Conservation (phyloP, 805 yeast species). For the Saturnispora sanitii region DNA sequence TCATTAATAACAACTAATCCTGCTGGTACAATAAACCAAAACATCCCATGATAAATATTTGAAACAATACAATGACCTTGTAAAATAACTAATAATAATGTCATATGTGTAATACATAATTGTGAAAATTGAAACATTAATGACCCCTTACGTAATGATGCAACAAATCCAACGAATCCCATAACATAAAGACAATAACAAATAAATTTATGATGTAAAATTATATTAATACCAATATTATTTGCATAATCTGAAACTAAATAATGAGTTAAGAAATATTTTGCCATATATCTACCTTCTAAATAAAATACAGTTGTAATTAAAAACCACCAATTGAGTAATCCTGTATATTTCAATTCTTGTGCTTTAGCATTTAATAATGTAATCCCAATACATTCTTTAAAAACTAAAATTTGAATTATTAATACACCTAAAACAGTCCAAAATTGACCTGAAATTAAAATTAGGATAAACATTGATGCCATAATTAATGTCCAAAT, state of each 20-base stretch:
- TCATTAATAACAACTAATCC: constrained; percentile 89
- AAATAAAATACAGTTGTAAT: constrained; percentile 80
- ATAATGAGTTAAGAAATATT: constrained; percentile 31
- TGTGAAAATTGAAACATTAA: constrained; percentile 91
- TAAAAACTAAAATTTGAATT: constrained; percentile 77
- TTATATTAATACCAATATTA: constrained; percentile 20
- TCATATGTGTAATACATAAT: constrained; percentile 90
- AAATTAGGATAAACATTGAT: constrained; percentile 51
- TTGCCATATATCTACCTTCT: constrained; percentile 75
- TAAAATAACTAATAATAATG: constrained; percentile 75
- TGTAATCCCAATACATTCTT: constrained; percentile 80
- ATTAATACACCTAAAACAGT: constrained; percentile 60
- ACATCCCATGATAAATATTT: constrained; percentile 80
- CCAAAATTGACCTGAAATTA: constrained; percentile 80
- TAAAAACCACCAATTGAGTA: constrained; percentile 89
- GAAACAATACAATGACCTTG: constrained; percentile 90
- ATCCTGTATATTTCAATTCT: constrained; percentile 69
- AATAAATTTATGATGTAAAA: constrained; percentile 69
- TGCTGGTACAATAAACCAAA: constrained; percentile 92
- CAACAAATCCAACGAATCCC: constrained; percentile 86
- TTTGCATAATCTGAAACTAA: constrained; percentile 23
- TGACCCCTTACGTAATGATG: constrained; percentile 79
- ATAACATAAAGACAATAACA: constrained; percentile 75
- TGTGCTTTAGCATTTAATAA: constrained; percentile 71
- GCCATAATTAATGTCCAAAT: constrained; percentile 94